Base-by-base conservation (phyloP, 1,139 yeast genomes). In the Blastobotrys raffinosifermentans region DNA sequence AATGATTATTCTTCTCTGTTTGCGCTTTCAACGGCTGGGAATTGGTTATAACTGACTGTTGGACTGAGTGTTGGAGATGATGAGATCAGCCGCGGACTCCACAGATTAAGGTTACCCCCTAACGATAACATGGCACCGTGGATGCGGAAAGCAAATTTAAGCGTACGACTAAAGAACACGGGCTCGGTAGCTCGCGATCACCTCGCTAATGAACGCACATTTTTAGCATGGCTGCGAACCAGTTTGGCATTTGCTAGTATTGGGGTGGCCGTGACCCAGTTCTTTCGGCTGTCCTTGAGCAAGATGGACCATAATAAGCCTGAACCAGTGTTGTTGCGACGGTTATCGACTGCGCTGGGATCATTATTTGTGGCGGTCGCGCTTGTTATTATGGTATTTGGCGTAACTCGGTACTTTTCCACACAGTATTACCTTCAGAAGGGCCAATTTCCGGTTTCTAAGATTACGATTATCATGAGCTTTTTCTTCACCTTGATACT, bases 171-270 rank as follows among this genome's bases (percentile, higher is more conserved):
- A 26, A 67, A 61, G 41, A 72, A 72, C 49, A 65, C 60, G 29
- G 73, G 73, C 5, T 63, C 75, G 0, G 72, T 67, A 4, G 77
- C 77, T 4, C 58, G 77, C 39, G 77, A 72, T 47, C 77, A 72
- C 48, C 60, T 83, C 59, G 89, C 94, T 13, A 82, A 81, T 54
- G 94, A 83, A 54, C 65, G 94, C 42, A 83, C 93, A 0, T 77
- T 76, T 41, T 63, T 83, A 10, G 91, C 93, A 0, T 83, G 89
- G 82, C 60, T 79, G 26, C 67, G 93, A 43, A 82, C 93, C 0
- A 67, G 77, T 9, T 53, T 75, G 35, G 70, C 75, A 8, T 66
- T 75, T 38, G 73, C 77, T 4, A 68, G 77, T 9, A 68, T 72
- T 17, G 81, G 81, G 0, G 75, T 75, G 2, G 80, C 76, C 11